Evolutionary conservation across 768 basidiomycete species (phyloP).

Genomic region (Suillus subalutaceus): DNA sequence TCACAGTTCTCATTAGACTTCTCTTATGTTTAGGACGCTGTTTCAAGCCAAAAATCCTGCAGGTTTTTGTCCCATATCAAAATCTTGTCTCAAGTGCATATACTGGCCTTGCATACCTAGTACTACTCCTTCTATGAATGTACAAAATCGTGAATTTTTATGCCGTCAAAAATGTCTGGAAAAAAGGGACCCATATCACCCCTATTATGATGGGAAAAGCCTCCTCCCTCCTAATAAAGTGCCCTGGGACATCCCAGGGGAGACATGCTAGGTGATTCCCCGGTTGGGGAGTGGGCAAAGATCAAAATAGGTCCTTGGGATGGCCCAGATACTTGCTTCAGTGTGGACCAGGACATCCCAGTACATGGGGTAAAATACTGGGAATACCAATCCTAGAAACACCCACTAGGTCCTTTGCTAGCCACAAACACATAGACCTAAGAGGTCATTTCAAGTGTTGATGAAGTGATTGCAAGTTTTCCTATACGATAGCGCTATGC

Average conservation of each 20-base stretch:
- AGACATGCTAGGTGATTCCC: neutral
- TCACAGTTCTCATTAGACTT: no score
- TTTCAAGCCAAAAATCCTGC: no score
- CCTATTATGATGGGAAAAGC: neutral
- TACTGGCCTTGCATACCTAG: neutral
- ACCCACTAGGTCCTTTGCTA: conserved; percentile 2
- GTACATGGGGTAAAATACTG: neutral
- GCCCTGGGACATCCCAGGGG: neutral
- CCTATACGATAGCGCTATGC: no score
- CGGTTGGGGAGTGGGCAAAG: neutral
- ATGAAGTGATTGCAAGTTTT: no score
- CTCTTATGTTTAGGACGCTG: no score
- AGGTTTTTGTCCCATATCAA: neutral
- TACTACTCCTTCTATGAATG: neutral
- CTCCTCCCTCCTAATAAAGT: neutral
- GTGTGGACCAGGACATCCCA: neutral
- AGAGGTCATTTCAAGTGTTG: no score
- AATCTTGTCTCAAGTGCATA: neutral
- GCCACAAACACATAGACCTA: neutral
- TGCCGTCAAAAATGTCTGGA: neutral
- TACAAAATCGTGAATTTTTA: neutral
- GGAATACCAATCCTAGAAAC: conserved; percentile 1
- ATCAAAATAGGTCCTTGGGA: neutral
- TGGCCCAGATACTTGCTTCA: neutral
- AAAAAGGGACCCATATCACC: neutral